These are phyloP conservation scores for Liriodendron chinense DNA, from an alignment of 164 flowering plant species.

Conservation along the genomic window DNA sequence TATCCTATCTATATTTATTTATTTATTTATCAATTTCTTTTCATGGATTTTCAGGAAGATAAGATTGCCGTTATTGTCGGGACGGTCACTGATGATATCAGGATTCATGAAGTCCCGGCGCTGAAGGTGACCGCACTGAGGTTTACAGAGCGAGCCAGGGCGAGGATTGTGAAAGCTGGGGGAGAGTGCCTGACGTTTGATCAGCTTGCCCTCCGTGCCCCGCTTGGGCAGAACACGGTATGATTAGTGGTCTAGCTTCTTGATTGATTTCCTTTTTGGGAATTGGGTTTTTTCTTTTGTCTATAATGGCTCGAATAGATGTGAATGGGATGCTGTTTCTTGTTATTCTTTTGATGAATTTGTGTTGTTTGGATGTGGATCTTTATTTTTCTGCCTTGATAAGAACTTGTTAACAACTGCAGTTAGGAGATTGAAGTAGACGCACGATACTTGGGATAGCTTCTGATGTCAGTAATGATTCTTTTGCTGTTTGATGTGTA, in stretches of 20 bases:
- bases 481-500: too few relatives aligned
- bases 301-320: background rate
- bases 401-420: too few relatives aligned
- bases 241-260: background rate
- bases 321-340: background rate
- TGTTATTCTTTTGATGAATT: background rate
- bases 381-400: background rate
- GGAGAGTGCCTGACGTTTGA: slow-evolving; percentile 67
- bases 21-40: background rate
- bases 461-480: too few relatives aligned
- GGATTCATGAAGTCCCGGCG: slow-evolving; percentile 49
- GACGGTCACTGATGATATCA: slow-evolving; percentile 37
- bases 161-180: slow-evolving; percentile 62
- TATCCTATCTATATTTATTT: background rate
- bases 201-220: slow-evolving; percentile 63
- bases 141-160: slow-evolving; percentile 61
- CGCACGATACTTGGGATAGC: too few relatives aligned
- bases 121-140: slow-evolving; percentile 55
- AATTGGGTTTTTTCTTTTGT: background rate
- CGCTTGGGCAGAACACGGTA: slow-evolving; percentile 69
- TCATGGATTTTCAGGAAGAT: slow-evolving; percentile 31
- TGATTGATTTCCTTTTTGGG: background rate
- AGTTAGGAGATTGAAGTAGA: too few relatives aligned
- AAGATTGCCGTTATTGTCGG: slow-evolving; percentile 60
- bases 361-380: background rate